Evolutionary conservation across 768 basidiomycete species (phyloP).

Genomic region (Leccinum disarticulatum): DNA sequence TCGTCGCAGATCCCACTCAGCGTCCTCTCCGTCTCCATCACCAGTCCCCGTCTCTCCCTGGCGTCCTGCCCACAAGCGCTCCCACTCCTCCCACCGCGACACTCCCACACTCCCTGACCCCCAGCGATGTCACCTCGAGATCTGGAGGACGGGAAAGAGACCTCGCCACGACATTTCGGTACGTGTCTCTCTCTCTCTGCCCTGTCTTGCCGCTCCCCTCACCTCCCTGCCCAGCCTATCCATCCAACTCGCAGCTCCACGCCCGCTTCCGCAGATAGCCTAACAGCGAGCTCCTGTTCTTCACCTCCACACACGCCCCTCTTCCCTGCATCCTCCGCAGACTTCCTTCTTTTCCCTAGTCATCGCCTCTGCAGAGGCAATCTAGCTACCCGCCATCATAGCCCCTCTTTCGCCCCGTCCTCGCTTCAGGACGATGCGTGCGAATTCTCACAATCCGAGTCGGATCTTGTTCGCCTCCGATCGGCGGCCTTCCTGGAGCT

Average conservation of each 20-base stretch:
- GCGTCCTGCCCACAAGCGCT: slow-evolving; percentile 50
- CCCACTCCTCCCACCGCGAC: slow-evolving; percentile 41
- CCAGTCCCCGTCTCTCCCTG: slow-evolving; percentile 38
- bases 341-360: slow-evolving; percentile 46
- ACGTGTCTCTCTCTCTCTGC: slow-evolving; percentile 16
- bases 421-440: slow-evolving; percentile 21
- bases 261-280: slow-evolving; percentile 31
- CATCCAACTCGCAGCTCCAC: slow-evolving; percentile 30
- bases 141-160: slow-evolving; percentile 55
- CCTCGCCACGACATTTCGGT: slow-evolving; percentile 51
- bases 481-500: slow-evolving; percentile 68
- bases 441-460: slow-evolving; percentile 23
- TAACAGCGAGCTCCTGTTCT: slow-evolving; percentile 22
- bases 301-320: slow-evolving; percentile 34
- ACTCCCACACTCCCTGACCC: slow-evolving; percentile 37
- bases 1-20: slow-evolving; percentile 56
- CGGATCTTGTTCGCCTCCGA: slow-evolving; percentile 47
- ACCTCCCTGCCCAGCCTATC: slow-evolving; percentile 11
- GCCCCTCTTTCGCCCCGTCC: slow-evolving; percentile 24
- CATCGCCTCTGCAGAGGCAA: slow-evolving; percentile 12
- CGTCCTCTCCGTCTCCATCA: slow-evolving; percentile 36
- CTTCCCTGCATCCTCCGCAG: slow-evolving; percentile 49
- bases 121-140: slow-evolving; percentile 53
- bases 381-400: slow-evolving; percentile 11
- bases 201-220: slow-evolving; percentile 9